Conservation (phyloP, 2,329 filamentous ascomycete species). For the Fusarium verrucosum region DNA sequence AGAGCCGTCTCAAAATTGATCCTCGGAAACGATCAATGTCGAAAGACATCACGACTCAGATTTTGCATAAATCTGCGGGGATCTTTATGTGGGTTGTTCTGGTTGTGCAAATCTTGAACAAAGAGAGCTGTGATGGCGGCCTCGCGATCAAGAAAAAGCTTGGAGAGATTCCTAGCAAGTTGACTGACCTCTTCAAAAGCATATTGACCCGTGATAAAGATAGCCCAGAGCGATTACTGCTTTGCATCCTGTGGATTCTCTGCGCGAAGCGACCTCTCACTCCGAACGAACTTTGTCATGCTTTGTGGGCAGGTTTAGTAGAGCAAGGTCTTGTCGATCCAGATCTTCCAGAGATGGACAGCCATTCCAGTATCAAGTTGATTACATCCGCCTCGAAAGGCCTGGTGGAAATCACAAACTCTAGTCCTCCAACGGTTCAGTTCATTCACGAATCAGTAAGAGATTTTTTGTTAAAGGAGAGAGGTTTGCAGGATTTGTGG, state of each 20-base stretch:
- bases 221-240: conserved; percentile 44
- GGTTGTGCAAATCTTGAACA: neutral
- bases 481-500: conserved; percentile 41
- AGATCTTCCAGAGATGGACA: conserved; percentile 40
- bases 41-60: too few relatives aligned
- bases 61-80: neutral
- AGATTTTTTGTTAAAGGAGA: conserved; percentile 56
- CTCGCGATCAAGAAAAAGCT: neutral
- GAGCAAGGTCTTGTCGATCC: neutral
- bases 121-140: neutral
- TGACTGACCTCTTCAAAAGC: too few relatives aligned
- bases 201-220: too few relatives aligned
- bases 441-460: conserved; percentile 64
- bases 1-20: neutral
- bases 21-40: too few relatives aligned
- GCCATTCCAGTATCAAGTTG: conserved; percentile 38
- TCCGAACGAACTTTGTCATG: conserved; percentile 55
- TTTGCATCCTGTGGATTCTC: conserved; percentile 63
- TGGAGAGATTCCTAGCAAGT: neutral
- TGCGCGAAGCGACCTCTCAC: conserved; percentile 58
- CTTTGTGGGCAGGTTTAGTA: conserved; percentile 11
- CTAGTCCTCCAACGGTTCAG: conserved; percentile 52
- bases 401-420: conserved; percentile 55
- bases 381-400: conserved; percentile 60
- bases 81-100: neutral